Base-by-base conservation (phyloP, 768 basidiomycete species). In the Asterophora lycoperdoides region DNA sequence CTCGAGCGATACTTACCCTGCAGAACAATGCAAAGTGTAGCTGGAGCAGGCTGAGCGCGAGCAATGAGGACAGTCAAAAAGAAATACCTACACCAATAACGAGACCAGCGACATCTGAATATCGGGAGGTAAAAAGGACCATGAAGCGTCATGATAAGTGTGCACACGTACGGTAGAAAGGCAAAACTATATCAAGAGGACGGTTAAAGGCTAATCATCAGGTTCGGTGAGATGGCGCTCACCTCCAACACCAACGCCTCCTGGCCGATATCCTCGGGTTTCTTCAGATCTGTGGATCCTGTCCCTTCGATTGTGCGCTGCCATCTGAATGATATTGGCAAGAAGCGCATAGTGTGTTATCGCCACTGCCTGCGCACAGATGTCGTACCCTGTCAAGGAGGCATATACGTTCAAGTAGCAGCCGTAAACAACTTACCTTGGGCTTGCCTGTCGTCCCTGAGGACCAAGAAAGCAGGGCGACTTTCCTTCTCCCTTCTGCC, bases 361-460 rank as follows among this genome's bases (percentile, higher is more conserved):
- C 11, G 71, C 74, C 42, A 81, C 73, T 2, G 78, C 77, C 75
- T 77, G 41, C 33, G 44, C 23, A 23, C 23, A 23, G 23, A 23
- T 23, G 6, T 49, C 28, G 28, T 18, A 42, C 29, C 46, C 40
- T 44, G 44, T 56, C 45, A 49, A 41, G 49, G 9, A 53, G 41
- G 32, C 34, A 13, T 36, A 32, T 0, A 49, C 40, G 44, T 39
- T 48, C 46, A 17, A 23, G 29, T 18, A 4, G 14, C 35, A 37
- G 20, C 38, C 37, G 38, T 47, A 42, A n/a, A 36, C 15, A 44
- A 53, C 23, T 49, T 44, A 77, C 80, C 74, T 85, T 83, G 4
- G 83, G 84, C 46, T 68, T 73, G 10, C 84, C 84, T 2, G 84
- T 86, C 1, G 84, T 86, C 18, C 84, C 84, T 17, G 81, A 83